Percentiles rank a stretch among this genome's conserved stretches.
Evolutionary conservation across 2,329 filamentous ascomycete genomes (phyloP).

Genomic region (Juglanconis oblonga): DNA sequence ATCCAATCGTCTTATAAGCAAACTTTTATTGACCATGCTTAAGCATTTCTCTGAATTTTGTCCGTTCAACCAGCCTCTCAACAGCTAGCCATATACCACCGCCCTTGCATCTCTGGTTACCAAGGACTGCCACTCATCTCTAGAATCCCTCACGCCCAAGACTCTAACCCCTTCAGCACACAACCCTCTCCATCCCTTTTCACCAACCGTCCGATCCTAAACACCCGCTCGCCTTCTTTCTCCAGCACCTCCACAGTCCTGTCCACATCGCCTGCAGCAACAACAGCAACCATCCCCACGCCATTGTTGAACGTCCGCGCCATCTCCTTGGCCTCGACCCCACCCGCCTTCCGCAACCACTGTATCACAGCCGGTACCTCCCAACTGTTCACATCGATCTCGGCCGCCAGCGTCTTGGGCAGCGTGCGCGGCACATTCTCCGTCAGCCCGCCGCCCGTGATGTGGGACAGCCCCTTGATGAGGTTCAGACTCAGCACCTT

Average conservation of each 20-base stretch:
- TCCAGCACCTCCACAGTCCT: slow-evolving; percentile 60
- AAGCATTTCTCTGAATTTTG: no score
- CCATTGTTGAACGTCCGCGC: slow-evolving; percentile 93
- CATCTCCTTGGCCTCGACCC: slow-evolving; percentile 76
- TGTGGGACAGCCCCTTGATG: slow-evolving; percentile 92
- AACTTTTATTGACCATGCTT: no score
- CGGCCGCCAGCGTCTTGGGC: slow-evolving; percentile 71
- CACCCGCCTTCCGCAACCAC: slow-evolving; percentile 77
- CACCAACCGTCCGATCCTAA: slow-evolving; percentile 69
- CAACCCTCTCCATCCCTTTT: slow-evolving; percentile 57
- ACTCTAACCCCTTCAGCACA: slow-evolving; percentile 29
- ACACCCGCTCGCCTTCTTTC: slow-evolving; percentile 72
- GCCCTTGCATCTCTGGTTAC: no score
- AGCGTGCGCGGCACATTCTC: slow-evolving; percentile 97
- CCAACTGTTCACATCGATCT: slow-evolving; percentile 78
- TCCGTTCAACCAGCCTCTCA: no score
- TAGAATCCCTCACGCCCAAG: slow-evolving; percentile 7
- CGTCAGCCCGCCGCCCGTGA: slow-evolving; percentile 87
- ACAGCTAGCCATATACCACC: no score
- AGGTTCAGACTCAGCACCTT: slow-evolving; percentile 58
- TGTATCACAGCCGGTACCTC: slow-evolving; percentile 73
- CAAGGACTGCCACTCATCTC: no score
- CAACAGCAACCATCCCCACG: slow-evolving; percentile 88
- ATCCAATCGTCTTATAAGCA: no score
- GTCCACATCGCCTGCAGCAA: slow-evolving; percentile 62